Evolutionary conservation across 2,329 filamentous ascomycete species (phyloP).

Genomic region (Davidsoniella neocaledoniae): DNA sequence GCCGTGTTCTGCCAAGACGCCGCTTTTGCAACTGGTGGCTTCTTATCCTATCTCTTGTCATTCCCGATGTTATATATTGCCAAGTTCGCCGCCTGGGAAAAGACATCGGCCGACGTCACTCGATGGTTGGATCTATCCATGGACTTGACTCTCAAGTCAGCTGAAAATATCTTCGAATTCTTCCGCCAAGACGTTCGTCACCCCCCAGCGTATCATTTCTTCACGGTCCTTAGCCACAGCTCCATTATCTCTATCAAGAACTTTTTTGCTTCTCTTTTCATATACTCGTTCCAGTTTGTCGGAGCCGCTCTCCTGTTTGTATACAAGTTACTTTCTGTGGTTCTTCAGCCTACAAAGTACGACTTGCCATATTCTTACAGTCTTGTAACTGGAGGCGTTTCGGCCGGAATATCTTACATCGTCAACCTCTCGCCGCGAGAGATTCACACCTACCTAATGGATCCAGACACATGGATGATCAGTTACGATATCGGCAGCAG

Average conservation of each 20-base stretch:
- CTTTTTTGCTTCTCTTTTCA: constrained; percentile 12
- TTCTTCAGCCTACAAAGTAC: not conserved
- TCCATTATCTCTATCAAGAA: constrained; percentile 45
- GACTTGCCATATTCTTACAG: not conserved
- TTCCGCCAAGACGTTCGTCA: not conserved
- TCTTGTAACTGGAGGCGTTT: not conserved
- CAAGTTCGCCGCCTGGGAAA: constrained; percentile 11
- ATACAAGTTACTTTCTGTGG: not conserved
- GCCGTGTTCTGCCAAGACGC: constrained; percentile 70
- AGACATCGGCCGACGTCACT: constrained; percentile 11
- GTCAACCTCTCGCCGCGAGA: not conserved
- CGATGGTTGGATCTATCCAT: not conserved
- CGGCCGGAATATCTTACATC: not conserved
- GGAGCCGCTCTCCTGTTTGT: not conserved
- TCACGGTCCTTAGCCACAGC: constrained; percentile 60
- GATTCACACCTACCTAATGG: constrained; percentile 20
- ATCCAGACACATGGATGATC: constrained; percentile 41
- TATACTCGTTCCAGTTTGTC: not conserved
- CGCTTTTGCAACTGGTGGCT: constrained; percentile 46
- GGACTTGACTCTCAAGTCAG: too few relatives aligned
- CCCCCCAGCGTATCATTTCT: constrained; percentile 49
- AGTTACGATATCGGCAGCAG: constrained; percentile 30
- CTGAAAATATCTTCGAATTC: not conserved
- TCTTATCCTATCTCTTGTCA: constrained; percentile 14
- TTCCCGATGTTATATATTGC: constrained; percentile 9